Conservation (phyloP, 176 grass and related monocot genomes). For the Hsuehochloa calcarea region DNA sequence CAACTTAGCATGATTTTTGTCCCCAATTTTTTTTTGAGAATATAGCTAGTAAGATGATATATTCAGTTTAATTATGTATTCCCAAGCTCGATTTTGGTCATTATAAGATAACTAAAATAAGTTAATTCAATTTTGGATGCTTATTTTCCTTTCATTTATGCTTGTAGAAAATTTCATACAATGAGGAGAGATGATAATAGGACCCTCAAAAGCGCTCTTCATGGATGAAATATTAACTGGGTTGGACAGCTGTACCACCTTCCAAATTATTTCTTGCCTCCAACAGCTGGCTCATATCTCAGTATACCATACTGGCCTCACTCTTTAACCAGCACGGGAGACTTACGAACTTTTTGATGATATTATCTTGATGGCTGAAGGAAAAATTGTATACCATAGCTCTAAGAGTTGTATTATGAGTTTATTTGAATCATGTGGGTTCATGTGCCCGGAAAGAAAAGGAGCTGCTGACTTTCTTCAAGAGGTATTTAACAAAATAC, state of each 20-base stretch:
- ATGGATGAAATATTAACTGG: constrained; percentile 98
- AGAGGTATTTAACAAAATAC: constrained; percentile 54
- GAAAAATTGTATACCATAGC: constrained; percentile 71
- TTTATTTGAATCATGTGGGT: constrained; percentile 76
- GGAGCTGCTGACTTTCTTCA: constrained; percentile 73
- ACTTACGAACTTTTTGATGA: constrained; percentile 87
- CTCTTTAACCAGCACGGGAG: constrained; percentile 79
- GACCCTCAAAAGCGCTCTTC: constrained; percentile 71
- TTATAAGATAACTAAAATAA: neutral
- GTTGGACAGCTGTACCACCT: constrained; percentile 78
- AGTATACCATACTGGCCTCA: constrained; percentile 57
- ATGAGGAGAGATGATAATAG: constrained; percentile 82
- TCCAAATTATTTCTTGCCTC: constrained; percentile 76
- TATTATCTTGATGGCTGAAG: constrained; percentile 85
- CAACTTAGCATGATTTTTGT: neutral
- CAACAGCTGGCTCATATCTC: constrained; percentile 70
- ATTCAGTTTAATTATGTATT: neutral
- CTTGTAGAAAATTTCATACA: neutral
- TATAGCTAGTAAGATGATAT: neutral
- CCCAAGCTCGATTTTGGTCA: neutral
- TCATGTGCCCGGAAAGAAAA: constrained; percentile 79
- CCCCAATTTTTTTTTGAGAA: neutral
- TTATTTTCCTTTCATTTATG: neutral
- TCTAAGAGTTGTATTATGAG: constrained; percentile 42
- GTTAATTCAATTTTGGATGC: neutral